Percentiles rank a stretch among this genome's conserved stretches.
phyloP scores from a whole-genome alignment of 768 basidiomycete species.

The Tulasnella sp. region DNA sequence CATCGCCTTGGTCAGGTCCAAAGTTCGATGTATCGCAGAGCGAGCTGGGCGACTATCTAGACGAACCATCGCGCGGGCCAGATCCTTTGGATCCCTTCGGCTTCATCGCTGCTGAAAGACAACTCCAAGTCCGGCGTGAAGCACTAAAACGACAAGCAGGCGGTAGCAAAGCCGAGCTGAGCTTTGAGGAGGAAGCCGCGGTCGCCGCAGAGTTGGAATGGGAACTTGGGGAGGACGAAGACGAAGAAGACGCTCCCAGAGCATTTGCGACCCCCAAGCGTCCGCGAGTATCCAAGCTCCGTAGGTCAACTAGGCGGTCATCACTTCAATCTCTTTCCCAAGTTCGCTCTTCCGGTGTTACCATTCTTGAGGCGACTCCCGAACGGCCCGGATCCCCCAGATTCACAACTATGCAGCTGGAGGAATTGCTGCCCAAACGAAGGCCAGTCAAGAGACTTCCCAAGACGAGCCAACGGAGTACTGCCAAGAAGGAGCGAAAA shows the following conservation, averaged over 20 bases:
- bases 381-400: neutral
- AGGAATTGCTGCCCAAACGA: neutral
- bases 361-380: neutral
- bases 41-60: neutral
- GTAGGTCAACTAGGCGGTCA: neutral
- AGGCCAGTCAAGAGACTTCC: neutral
- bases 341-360: neutral
- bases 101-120: neutral
- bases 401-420: neutral
- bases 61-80: neutral
- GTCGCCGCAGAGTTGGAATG: neutral
- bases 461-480: neutral
- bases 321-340: neutral
- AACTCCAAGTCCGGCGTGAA: neutral
- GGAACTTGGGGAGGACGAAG: neutral
- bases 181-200: neutral
- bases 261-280: neutral
- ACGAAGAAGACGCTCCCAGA: neutral
- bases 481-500: neutral
- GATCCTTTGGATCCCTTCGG: neutral
- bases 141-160: neutral
- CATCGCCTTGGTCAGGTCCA: neutral
- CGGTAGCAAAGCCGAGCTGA: neutral
- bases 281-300: neutral
- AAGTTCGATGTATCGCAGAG: neutral